phyloP scores from a whole-genome alignment of 108 stramenopile species.

The Cyclotella choctawhatcheeana region DNA sequence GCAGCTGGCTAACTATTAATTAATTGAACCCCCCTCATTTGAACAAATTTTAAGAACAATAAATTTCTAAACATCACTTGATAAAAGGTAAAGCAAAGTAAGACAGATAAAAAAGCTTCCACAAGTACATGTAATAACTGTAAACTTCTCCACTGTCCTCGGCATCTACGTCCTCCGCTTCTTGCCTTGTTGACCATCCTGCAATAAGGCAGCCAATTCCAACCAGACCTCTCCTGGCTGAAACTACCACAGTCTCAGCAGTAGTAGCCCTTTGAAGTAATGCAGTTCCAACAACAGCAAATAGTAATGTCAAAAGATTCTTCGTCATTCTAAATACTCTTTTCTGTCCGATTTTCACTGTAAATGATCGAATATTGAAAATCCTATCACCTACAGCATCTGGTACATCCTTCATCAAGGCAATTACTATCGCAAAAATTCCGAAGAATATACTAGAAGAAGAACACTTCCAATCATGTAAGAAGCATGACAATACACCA shows the following conservation, averaged over 20 bases:
- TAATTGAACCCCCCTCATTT: no score
- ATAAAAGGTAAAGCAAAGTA: conserved; percentile 83
- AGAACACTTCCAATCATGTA: conserved; percentile 60
- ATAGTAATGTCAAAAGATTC: conserved; percentile 55
- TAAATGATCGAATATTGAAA: conserved; percentile 80
- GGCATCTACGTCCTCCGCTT: conserved; percentile 69
- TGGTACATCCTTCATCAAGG: conserved; percentile 92
- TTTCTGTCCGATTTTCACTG: conserved; percentile 78
- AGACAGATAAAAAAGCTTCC: conserved; percentile 89
- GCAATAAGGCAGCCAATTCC: conserved; percentile 63
- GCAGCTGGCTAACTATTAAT: no score
- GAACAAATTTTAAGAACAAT: neutral
- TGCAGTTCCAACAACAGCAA: conserved; percentile 43
- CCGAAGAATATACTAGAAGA: conserved; percentile 83
- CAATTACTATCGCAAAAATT: conserved; percentile 87
- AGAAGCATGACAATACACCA: conserved; percentile 62
- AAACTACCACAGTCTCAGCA: conserved; percentile 32
- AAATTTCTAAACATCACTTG: conserved; percentile 32
- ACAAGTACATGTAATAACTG: conserved; percentile 87
- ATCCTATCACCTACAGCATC: conserved; percentile 79
- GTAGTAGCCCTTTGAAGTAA: conserved; percentile 47
- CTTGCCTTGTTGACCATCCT: conserved; percentile 65
- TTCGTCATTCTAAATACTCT: conserved; percentile 57
- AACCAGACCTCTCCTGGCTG: conserved; percentile 58
- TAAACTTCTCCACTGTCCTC: conserved; percentile 78